These are phyloP conservation scores for Alternaria brassicae DNA, from an alignment of 2,329 filamentous ascomycete genomes.

Conservation along the genomic window DNA sequence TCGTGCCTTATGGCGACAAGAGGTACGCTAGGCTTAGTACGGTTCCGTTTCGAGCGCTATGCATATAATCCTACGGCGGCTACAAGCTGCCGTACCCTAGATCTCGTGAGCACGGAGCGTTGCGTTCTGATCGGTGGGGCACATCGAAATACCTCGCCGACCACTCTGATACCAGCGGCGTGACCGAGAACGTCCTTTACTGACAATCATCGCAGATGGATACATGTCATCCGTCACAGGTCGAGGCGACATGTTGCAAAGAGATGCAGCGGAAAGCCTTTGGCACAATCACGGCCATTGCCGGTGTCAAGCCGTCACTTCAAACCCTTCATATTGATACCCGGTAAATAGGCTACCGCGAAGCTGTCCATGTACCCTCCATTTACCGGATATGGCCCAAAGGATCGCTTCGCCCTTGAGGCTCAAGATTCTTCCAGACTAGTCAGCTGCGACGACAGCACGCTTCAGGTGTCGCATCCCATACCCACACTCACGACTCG, in stretches of 20 bases:
- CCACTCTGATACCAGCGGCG: slow-evolving; percentile 3
- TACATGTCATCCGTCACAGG: background rate
- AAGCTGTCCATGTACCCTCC: background rate
- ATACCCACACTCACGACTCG: background rate
- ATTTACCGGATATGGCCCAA: background rate
- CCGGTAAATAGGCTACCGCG: background rate
- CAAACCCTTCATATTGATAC: background rate
- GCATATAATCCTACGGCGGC: slow-evolving; percentile 6
- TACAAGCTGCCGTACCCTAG: slow-evolving; percentile 9
- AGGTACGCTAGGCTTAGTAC: slow-evolving; percentile 11
- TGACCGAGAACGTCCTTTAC: background rate
- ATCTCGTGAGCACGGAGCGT: slow-evolving; percentile 6
- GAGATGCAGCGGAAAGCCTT: background rate
- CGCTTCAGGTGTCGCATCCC: background rate
- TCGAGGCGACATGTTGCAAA: background rate
- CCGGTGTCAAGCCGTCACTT: slow-evolving; percentile 1
- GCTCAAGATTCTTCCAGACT: background rate
- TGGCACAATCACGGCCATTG: background rate
- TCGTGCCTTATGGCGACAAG: background rate
- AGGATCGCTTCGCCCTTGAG: background rate
- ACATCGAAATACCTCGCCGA: slow-evolving; percentile 4
- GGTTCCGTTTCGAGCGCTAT: slow-evolving; percentile 15
- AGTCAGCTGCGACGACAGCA: background rate
- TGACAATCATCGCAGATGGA: background rate
- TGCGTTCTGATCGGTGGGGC: slow-evolving; percentile 9